These are phyloP conservation scores for Candida xiaguanensis DNA, from an alignment of 805 yeast genomes.

Conservation along the genomic window DNA sequence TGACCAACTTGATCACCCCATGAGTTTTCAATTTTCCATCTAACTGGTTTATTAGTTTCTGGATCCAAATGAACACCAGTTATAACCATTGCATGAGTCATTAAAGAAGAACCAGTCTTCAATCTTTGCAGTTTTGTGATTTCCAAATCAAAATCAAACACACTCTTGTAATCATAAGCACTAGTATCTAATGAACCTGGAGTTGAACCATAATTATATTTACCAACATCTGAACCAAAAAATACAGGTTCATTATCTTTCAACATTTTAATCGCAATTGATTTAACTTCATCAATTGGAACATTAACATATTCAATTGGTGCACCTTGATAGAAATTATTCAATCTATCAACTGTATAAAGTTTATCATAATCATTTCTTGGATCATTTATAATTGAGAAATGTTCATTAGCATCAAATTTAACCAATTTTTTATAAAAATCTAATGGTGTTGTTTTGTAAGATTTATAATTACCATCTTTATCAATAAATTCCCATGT, in stretches of 20 bases:
- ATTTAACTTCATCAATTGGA: conserved; percentile 54
- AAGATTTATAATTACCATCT: conserved; percentile 53
- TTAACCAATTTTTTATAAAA: conserved; percentile 56
- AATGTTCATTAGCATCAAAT: conserved; percentile 47
- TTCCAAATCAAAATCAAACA: conserved; percentile 49
- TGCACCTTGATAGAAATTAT: conserved; percentile 69
- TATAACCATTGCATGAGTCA: conserved; percentile 91
- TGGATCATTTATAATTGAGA: conserved; percentile 79
- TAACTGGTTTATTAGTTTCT: conserved; percentile 29
- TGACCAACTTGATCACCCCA: conserved; percentile 42
- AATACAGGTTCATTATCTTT: conserved; percentile 75
- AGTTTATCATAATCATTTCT: conserved; percentile 64
- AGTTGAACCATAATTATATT: conserved; percentile 52
- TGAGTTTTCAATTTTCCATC: conserved; percentile 45
- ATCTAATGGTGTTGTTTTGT: conserved; percentile 59
- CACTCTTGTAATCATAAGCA: conserved; percentile 62
- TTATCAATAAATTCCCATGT: conserved; percentile 76
- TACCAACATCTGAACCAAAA: conserved; percentile 88
- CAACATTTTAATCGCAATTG: conserved; percentile 63
- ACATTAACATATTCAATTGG: conserved; percentile 69
- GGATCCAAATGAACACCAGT: conserved; percentile 76
- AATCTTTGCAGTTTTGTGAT: conserved; percentile 66
- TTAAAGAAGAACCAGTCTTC: conserved; percentile 62
- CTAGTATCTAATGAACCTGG: conserved; percentile 72
- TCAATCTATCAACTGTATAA: conserved; percentile 69